Conservation (phyloP, 257 asterid genomes). For the Leptodermis oblonga region DNA sequence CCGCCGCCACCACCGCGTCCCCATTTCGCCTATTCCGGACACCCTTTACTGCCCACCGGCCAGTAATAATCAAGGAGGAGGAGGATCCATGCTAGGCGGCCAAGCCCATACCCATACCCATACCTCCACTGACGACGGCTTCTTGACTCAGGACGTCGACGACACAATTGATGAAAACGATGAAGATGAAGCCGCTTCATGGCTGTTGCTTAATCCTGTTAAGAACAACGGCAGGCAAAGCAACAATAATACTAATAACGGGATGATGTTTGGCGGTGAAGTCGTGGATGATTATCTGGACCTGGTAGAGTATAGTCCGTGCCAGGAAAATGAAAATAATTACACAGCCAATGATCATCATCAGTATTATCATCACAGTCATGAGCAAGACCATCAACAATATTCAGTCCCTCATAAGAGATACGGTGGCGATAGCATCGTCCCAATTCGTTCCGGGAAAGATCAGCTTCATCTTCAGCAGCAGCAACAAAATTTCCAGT, state of each 20-base stretch:
- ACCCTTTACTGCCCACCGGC: slow-evolving; percentile 26
- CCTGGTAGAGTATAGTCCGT: slow-evolving; percentile 40
- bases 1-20: slow-evolving; percentile 84
- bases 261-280: slow-evolving; percentile 35
- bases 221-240: slow-evolving; percentile 27
- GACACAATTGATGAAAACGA: slow-evolving; percentile 37
- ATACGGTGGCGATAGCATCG: slow-evolving; percentile 46
- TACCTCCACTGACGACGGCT: slow-evolving; percentile 18
- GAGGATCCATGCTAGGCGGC: slow-evolving; percentile 16
- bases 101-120: too few relatives aligned
- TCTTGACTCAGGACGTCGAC: slow-evolving; percentile 32
- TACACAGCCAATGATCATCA: background rate
- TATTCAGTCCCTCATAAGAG: slow-evolving; percentile 34
- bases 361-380: slow-evolving; percentile 21
- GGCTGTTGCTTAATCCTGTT: slow-evolving; percentile 55
- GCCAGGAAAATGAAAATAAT: slow-evolving; percentile 32
- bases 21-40: slow-evolving; percentile 37
- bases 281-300: slow-evolving; percentile 55
- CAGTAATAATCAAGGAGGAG: background rate
- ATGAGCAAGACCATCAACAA: slow-evolving; percentile 38
- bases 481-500: slow-evolving; percentile 30
- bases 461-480: slow-evolving; percentile 25
- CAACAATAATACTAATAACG: slow-evolving; percentile 8
- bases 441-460: slow-evolving; percentile 39
- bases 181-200: slow-evolving; percentile 69